phyloP scores from a whole-genome alignment of 768 basidiomycete species.

The Ramaria rubella region DNA sequence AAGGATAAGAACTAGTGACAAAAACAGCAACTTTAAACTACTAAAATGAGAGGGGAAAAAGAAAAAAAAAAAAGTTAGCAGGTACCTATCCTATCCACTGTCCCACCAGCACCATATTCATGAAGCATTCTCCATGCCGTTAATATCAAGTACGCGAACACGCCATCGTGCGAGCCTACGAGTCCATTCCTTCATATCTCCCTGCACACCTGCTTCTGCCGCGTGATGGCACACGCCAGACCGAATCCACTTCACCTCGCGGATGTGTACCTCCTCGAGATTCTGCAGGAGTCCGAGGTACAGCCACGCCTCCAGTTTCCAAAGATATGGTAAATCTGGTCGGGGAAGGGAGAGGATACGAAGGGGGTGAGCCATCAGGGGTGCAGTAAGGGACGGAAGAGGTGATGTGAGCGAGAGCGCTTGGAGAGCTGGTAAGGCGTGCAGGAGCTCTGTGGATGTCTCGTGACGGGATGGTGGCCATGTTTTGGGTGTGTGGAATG shows the following conservation, averaged over 20 bases:
- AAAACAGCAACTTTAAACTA: too few species aligned
- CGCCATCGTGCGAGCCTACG: conserved; percentile 50
- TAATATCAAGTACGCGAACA: conserved; percentile 60
- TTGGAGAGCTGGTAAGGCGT: conserved; percentile 46
- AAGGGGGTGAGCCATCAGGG: conserved; percentile 36
- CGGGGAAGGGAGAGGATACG: conserved; percentile 69
- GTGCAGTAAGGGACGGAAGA: conserved; percentile 40
- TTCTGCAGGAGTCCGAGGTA: conserved; percentile 39
- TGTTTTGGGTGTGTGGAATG: conserved; percentile 57
- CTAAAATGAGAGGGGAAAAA: too few species aligned
- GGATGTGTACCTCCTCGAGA: conserved; percentile 49
- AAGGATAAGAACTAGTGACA: too few species aligned
- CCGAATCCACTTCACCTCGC: conserved; percentile 70
- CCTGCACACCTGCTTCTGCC: conserved; percentile 70
- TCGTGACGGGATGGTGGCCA: conserved; percentile 48
- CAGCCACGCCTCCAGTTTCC: conserved; percentile 48
- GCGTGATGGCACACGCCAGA: conserved; percentile 60
- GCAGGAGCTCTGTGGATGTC: conserved; percentile 21
- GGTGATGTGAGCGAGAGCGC: conserved; percentile 71
- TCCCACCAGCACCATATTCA: too few species aligned
- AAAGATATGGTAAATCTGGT: conserved; percentile 56
- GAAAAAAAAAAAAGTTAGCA: too few species aligned
- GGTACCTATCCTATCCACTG: too few species aligned
- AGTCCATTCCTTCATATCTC: conserved; percentile 72
- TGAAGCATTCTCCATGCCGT: conserved; percentile 34